Evolutionary conservation across 352 stramenopile species (phyloP), one percentile per base, ranked within the genome.

Genomic region (Lagenidium giganteum): DNA sequence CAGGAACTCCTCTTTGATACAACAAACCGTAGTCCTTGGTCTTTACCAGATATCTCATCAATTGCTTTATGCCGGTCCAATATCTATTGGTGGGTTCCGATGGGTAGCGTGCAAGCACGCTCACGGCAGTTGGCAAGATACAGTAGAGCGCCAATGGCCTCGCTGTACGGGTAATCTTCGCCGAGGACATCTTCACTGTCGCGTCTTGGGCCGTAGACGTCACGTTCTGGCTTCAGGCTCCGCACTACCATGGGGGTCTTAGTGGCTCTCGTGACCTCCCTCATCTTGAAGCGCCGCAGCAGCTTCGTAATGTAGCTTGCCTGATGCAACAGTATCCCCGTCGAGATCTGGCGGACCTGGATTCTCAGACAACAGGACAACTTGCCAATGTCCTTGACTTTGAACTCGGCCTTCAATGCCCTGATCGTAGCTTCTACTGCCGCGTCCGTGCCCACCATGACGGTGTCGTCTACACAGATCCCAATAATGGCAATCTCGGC

Each of bases 171-270:
- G 21, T 57, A 57, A 13, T 47, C 47, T 21, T 42, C 35, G 22
- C 30, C 23, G 12, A 57, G 49, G 13, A 43, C 27, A 28, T 23
- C 28, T 28, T 57, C 49, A 45, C 41, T 41, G 34, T 24, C 28
- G 25, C 48, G 48, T 51, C 48, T 47, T 51, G 33, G 32, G 18
- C 34, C 48, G 42, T 38, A 46, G 12, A 41, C 31, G 17, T 55
- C 47, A 43, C 30, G 47, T 9, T 55, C 47, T 44, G 47, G 38
- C 18, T 36, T 53, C 36, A 53, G 36, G 45, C 22, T 53, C 3
- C 47, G 39, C 5, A 55, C 47, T 29, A 49, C 47, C 47, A 56
- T 56, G n/a, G 47, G 47, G 22, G 39, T 56, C 38, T 49, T 49
- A 21, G 47, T 13, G 24, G 39, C 20, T 31, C 31, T 49, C 21